These are phyloP conservation scores for Stephania cephalantha DNA, from an alignment of 164 flowering plant genomes.

Conservation along the genomic window DNA sequence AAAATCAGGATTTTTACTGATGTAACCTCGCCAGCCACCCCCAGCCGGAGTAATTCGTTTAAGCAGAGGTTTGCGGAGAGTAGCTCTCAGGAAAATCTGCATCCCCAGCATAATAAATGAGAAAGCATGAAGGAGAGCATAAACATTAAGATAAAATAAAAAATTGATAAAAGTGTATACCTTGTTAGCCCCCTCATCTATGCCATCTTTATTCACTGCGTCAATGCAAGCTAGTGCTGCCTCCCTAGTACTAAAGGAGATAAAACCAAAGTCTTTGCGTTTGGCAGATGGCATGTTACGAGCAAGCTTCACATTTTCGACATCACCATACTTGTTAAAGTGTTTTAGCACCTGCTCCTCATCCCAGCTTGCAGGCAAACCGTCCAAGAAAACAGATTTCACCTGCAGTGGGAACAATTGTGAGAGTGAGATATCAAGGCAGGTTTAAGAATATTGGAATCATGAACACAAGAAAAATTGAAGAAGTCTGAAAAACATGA, in stretches of 20 bases:
- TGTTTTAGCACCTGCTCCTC: constrained; percentile 17
- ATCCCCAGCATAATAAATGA: not conserved
- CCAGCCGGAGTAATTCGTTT: constrained; percentile 12
- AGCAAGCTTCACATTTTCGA: constrained; percentile 29
- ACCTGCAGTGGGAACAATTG: constrained; percentile 15
- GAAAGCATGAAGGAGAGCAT: not conserved
- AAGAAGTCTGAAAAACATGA: not conserved
- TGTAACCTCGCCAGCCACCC: constrained; percentile 23
- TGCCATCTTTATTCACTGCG: constrained; percentile 23
- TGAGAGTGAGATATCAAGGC: not conserved
- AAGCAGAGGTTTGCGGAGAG: constrained; percentile 24
- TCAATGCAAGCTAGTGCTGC: constrained; percentile 30
- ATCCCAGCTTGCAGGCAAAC: constrained; percentile 28
- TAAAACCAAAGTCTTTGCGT: constrained; percentile 28
- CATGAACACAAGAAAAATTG: not conserved
- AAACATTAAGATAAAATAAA: not conserved
- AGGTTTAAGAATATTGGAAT: not conserved
- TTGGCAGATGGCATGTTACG: constrained; percentile 32
- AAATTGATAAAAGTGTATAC: constrained; percentile 9
- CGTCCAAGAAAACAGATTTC: constrained; percentile 29
- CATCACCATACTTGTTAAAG: constrained; percentile 26
- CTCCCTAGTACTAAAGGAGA: constrained; percentile 21
- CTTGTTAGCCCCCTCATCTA: constrained; percentile 20
- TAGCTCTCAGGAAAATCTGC: constrained; percentile 24
- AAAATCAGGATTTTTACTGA: constrained; percentile 10